Conservation (phyloP, 1,284 basidiomycete genomes). For the Fomitopsis betulina region DNA sequence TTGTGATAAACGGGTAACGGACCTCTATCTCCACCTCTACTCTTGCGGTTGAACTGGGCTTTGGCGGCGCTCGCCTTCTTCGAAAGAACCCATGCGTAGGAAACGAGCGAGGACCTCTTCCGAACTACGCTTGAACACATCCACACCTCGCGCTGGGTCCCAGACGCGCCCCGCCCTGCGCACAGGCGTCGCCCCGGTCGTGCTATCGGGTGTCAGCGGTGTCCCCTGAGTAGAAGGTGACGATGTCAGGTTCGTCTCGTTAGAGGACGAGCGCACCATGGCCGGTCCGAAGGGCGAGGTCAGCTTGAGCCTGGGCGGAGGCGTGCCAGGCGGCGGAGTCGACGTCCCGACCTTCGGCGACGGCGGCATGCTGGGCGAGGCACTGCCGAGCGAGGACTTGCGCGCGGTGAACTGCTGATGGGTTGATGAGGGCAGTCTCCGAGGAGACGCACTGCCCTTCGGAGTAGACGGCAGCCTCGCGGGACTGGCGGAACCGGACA, state of each 20-base stretch:
- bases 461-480: slow-evolving; percentile 11
- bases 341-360: slow-evolving; percentile 18
- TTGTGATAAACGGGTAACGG: neutral
- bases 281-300: slow-evolving; percentile 21
- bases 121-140: slow-evolving; percentile 76
- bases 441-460: slow-evolving; percentile 8
- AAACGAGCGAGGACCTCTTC: slow-evolving; percentile 80
- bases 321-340: slow-evolving; percentile 20
- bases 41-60: slow-evolving; percentile 11
- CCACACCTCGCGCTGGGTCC: slow-evolving; percentile 76
- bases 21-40: neutral
- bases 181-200: slow-evolving; percentile 15
- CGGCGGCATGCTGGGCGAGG: slow-evolving; percentile 12
- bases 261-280: slow-evolving; percentile 25
- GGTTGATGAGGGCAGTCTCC: slow-evolving; percentile 14
- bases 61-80: slow-evolving; percentile 38
- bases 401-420: slow-evolving; percentile 14
- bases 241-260: slow-evolving; percentile 28
- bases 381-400: slow-evolving; percentile 12
- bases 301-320: slow-evolving; percentile 22
- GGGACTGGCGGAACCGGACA: slow-evolving; percentile 4
- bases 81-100: slow-evolving; percentile 70
- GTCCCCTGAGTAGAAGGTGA: slow-evolving; percentile 50
- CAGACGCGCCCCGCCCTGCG: slow-evolving; percentile 51
- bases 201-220: slow-evolving; percentile 9